These are phyloP conservation scores for Pachyrhizus erosus DNA, from an alignment of 306 rosid species.

Conservation along the genomic window DNA sequence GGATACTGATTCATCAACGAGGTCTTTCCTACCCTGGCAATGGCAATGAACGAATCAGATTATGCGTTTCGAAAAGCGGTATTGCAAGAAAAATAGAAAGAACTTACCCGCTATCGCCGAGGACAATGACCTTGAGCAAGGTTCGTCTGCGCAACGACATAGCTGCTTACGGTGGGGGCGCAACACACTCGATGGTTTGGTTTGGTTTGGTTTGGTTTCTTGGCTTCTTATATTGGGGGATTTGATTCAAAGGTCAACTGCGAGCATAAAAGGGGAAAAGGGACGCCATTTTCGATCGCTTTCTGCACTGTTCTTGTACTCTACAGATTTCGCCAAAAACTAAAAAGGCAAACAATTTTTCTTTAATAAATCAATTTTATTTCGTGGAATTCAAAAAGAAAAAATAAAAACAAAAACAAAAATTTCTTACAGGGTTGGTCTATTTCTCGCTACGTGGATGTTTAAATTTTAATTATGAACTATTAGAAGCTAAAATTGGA, in stretches of 20 bases:
- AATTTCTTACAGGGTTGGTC: not conserved
- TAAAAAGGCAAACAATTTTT: not conserved
- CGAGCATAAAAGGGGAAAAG: conserved; percentile 39
- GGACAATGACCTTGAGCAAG: conserved; percentile 98
- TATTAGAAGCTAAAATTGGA: not conserved
- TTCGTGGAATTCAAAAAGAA: not conserved
- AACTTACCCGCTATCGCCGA: conserved; percentile 93
- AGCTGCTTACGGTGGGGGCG: conserved; percentile 44
- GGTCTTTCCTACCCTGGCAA: conserved; percentile 92
- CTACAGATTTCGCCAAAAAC: not conserved
- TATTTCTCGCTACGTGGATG: not conserved
- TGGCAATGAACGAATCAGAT: conserved; percentile 21
- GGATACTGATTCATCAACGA: conserved; percentile 99
- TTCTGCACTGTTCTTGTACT: conserved; percentile 19
- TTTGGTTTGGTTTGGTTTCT: not conserved
- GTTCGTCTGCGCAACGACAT: conserved; percentile 93
- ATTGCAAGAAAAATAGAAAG: conserved; percentile 45
- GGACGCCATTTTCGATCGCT: conserved; percentile 61
- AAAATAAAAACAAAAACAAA: not conserved
- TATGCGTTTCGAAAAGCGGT: not conserved
- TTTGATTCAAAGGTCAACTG: conserved; percentile 25
- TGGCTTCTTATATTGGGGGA: not conserved
- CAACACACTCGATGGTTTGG: not conserved
- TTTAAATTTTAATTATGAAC: not conserved
- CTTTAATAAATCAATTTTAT: not conserved